Evolutionary conservation across 805 yeast genomes (phyloP).

Genomic region (Candida mattraensis): DNA sequence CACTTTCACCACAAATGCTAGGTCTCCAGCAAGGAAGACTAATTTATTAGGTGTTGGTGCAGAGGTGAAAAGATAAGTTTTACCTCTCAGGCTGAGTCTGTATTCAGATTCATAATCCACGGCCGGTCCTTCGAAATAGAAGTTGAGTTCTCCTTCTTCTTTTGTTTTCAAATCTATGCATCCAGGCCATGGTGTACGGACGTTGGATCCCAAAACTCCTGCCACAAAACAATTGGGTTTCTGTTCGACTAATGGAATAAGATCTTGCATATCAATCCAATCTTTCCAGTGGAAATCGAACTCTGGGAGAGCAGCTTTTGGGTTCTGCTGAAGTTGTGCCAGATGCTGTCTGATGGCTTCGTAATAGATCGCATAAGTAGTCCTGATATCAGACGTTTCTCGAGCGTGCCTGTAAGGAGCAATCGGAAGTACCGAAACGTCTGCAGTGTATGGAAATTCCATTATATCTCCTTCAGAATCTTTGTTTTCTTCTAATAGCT

Average conservation of each 20-base stretch:
- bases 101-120: slow-evolving; percentile 37
- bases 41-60: slow-evolving; percentile 47
- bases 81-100: slow-evolving; percentile 39
- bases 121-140: slow-evolving; percentile 29
- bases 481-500: slow-evolving; percentile 18
- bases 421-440: slow-evolving; percentile 35
- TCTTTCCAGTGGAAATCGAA: slow-evolving; percentile 55
- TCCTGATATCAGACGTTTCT: slow-evolving; percentile 36
- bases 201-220: slow-evolving; percentile 42
- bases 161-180: slow-evolving; percentile 33
- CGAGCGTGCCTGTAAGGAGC: slow-evolving; percentile 39
- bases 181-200: slow-evolving; percentile 42
- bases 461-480: slow-evolving; percentile 13
- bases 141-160: slow-evolving; percentile 23
- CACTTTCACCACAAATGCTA: slow-evolving; percentile 39
- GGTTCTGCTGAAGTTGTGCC: slow-evolving; percentile 22
- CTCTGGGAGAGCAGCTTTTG: slow-evolving; percentile 35
- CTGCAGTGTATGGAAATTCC: slow-evolving; percentile 33
- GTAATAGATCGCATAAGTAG: slow-evolving; percentile 35
- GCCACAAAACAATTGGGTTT: slow-evolving; percentile 45
- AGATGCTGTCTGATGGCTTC: slow-evolving; percentile 34
- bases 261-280: slow-evolving; percentile 48
- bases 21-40: slow-evolving; percentile 42
- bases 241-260: slow-evolving; percentile 38
- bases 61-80: slow-evolving; percentile 42